Base-by-base conservation (phyloP, 1,284 basidiomycete genomes). In the Cutaneotrichosporon sp. region DNA sequence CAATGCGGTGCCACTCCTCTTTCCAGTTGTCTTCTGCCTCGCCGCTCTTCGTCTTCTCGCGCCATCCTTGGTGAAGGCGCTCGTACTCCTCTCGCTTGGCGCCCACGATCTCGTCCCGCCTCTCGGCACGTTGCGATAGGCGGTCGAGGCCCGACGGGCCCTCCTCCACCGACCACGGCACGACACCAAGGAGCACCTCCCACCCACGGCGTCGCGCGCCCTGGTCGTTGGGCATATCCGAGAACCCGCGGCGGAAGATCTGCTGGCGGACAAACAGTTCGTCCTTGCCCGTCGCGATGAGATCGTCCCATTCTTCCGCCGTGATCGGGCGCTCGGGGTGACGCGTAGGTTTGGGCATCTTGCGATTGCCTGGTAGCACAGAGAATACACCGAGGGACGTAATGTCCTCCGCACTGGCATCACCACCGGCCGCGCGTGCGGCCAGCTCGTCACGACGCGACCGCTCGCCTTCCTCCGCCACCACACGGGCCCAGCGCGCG, bases 391-490 rank as follows among this genome's bases (percentile, higher is more conserved):
- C 93, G 21, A 95, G 80, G 4, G 88, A 87, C 0, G 88, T 89
- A 70, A 92, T 87, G 72, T 90, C 88, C 55, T 73, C 74, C 6
- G 60, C 66, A 53, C 21, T 63, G 42, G 26, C 56, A 46, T 67
- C 62, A 9, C 60, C 50, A 4, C 64, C 31, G 5, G 69, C 71
- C 2, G 78, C 79, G 30, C 72, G 71, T 2, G 70, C 62, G 1
- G 76, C 78, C 16, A 82, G 87, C 77, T 97, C 92, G 58, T 86
- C 84, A 66, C 87, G 82, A 38, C 93, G 85, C 9, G 92, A 88
- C 13, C 90, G 85, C 76, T 97, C 94, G 8, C 94, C 94, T 76
- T 97, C 94, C 79, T 97, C 94, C 1, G 94, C 96, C 0, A 99
- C 96, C 55, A 82, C 81, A 30, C 94, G 84, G 0, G 97, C 96